Evolutionary conservation across 129 eudicot species (phyloP).

Genomic region (Solidago caesia): DNA sequence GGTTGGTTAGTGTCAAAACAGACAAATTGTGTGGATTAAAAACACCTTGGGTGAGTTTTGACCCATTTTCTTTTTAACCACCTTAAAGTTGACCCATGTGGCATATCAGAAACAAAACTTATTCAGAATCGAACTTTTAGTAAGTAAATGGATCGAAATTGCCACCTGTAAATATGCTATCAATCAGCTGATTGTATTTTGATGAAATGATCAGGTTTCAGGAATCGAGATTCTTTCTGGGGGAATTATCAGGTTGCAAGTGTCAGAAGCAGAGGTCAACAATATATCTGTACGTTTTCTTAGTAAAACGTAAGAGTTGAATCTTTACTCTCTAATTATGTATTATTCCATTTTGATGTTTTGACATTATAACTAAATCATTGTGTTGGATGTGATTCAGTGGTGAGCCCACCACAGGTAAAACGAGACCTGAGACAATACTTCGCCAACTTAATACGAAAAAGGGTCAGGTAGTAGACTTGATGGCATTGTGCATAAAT

Average conservation of each 20-base stretch:
- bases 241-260: slow-evolving; percentile 87
- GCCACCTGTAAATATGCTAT: neutral
- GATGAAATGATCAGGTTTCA: slow-evolving; percentile 58
- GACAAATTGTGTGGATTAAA: neutral
- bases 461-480: slow-evolving; percentile 83
- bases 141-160: neutral
- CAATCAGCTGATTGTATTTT: slow-evolving; percentile 12
- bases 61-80: no score
- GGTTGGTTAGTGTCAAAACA: neutral
- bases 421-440: slow-evolving; percentile 94
- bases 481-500: neutral
- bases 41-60: no score
- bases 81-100: no score
- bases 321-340: slow-evolving; percentile 10
- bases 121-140: no score
- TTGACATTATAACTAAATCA: slow-evolving; percentile 9
- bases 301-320: slow-evolving; percentile 76
- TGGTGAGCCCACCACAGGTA: slow-evolving; percentile 97
- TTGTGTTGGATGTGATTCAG: slow-evolving; percentile 39
- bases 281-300: slow-evolving; percentile 82
- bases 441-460: slow-evolving; percentile 96
- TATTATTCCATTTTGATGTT: neutral
- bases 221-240: slow-evolving; percentile 96
- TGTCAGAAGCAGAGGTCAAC: slow-evolving; percentile 97
- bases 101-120: no score